Conservation (phyloP, 257 asterid genomes). For the Capsicum rhomboideum region DNA sequence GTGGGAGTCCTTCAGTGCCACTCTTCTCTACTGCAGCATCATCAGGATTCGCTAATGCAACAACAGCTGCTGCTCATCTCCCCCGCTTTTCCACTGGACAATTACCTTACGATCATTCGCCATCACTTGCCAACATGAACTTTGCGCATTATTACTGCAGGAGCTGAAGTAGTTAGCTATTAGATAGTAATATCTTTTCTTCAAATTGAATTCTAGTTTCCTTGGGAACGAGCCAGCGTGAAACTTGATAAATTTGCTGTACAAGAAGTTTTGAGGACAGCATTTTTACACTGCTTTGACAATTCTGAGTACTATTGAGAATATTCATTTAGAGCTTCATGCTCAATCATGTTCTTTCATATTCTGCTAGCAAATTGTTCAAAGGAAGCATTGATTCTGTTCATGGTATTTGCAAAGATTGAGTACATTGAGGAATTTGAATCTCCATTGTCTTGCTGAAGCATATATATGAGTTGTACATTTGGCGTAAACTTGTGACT, state of each 20-base stretch:
- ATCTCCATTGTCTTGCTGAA: background rate
- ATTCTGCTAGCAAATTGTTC: background rate
- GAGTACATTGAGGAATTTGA: background rate
- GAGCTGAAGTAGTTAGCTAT: constrained; percentile 24
- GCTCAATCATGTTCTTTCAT: background rate
- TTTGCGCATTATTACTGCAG: constrained; percentile 29
- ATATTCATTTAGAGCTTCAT: background rate
- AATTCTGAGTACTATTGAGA: background rate
- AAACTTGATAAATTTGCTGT: background rate
- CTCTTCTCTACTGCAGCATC: constrained; percentile 95
- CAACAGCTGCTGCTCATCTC: constrained; percentile 35
- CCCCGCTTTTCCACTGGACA: constrained; percentile 18
- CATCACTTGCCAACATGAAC: constrained; percentile 24
- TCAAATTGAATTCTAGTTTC: background rate
- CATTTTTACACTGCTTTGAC: background rate
- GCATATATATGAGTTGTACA: background rate
- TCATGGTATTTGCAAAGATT: background rate
- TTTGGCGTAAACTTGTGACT: too few relatives aligned
- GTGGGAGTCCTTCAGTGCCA: constrained; percentile 30
- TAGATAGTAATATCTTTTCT: background rate
- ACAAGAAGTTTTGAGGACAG: background rate
- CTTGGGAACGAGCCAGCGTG: background rate
- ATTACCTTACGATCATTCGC: constrained; percentile 22
- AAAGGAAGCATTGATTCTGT: background rate
- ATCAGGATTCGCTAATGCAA: constrained; percentile 92